Percentiles rank a stretch among this genome's conserved stretches.
Evolutionary conservation across 2,329 filamentous ascomycete genomes (phyloP).

Genomic region (Pseudomassariella vexata): DNA sequence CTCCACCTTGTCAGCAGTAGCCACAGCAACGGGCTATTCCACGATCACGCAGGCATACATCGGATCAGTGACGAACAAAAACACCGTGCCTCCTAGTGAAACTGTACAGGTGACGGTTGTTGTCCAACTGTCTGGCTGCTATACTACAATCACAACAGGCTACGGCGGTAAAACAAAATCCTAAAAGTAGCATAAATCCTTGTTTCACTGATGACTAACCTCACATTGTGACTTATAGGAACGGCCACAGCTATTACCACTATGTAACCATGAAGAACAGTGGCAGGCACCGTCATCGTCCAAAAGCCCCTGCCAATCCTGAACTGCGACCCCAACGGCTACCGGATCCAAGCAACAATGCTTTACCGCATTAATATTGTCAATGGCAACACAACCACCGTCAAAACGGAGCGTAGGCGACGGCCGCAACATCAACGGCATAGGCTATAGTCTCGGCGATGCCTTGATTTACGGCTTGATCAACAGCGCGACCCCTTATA

Average conservation of each 20-base stretch:
- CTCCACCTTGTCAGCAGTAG: too few species aligned
- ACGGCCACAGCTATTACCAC: slow-evolving; percentile 2
- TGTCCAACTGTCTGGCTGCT: too few species aligned
- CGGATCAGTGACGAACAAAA: too few species aligned
- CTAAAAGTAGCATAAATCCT: too few species aligned
- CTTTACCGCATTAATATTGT: slow-evolving; percentile 11
- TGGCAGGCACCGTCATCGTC: slow-evolving; percentile 2
- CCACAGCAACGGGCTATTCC: too few species aligned
- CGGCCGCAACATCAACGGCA: slow-evolving; percentile 8
- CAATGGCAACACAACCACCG: slow-evolving; percentile 2
- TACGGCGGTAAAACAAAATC: too few species aligned
- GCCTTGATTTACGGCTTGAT: slow-evolving; percentile 12
- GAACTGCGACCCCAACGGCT: slow-evolving; percentile 11
- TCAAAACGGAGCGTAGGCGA: slow-evolving; percentile 6
- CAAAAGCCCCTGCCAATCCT: slow-evolving; percentile 5
- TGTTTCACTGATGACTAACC: too few species aligned
- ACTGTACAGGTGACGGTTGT: too few species aligned
- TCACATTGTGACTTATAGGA: too few species aligned
- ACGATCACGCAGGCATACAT: too few species aligned
- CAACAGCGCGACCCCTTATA: background rate
- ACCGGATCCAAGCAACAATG: slow-evolving; percentile 8
- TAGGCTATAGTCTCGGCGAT: slow-evolving; percentile 13
- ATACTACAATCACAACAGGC: too few species aligned
- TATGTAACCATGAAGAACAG: background rate
- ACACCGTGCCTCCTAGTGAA: too few species aligned